Evolutionary conservation across 345 rosid genomes (phyloP).

Genomic region (Brassica napus): Da-Ae NC_063437.1:21958001-21958500

Average conservation of each 20-base stretch:
- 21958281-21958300: constrained; percentile 82
- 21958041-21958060: constrained; percentile 78
- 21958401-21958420: constrained; percentile 74
- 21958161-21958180: neutral
- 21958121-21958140: neutral
- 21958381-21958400: constrained; percentile 63
- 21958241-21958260: constrained; percentile 94
- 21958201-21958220: constrained; percentile 70
- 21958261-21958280: constrained; percentile 72
- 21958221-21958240: constrained; percentile 89
- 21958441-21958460: constrained; percentile 79
- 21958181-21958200: neutral
- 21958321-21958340: constrained; percentile 54
- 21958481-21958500: constrained; percentile 21
- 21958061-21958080: constrained; percentile 89
- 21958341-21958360: constrained; percentile 88
- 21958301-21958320: constrained; percentile 83
- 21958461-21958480: constrained; percentile 57
- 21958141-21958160: neutral
- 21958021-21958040: constrained; percentile 74
- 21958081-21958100: constrained; percentile 82
- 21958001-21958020: constrained; percentile 66
- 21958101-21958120: constrained; percentile 29
- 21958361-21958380: constrained; percentile 78
- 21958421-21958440: constrained; percentile 87